A percentile compares a stretch with the other conserved stretches of the same genome.
Conservation (phyloP, 2,329 filamentous ascomycete genomes). For the Penicillium janthinellum region DNA sequence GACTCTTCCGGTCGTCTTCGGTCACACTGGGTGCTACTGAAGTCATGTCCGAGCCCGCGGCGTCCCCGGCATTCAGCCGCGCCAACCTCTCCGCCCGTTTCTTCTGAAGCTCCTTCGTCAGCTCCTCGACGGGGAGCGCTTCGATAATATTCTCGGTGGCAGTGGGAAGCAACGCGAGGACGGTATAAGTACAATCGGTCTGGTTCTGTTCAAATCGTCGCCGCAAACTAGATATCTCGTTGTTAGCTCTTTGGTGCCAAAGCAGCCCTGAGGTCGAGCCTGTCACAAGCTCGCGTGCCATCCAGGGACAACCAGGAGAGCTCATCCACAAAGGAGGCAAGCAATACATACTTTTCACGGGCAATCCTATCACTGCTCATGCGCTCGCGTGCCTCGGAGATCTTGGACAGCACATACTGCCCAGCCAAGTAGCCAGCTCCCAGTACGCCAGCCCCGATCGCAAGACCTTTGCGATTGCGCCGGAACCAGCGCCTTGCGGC, state of each 20-base stretch:
- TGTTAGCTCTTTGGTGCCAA: conserved; percentile 19
- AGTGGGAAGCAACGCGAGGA: conserved; percentile 91
- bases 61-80: conserved; percentile 58
- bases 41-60: conserved; percentile 58
- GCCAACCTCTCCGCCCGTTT: conserved; percentile 77
- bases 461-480: conserved; percentile 87
- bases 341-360: conserved; percentile 79
- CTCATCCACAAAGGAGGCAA: not conserved
- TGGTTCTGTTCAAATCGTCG: conserved; percentile 98
- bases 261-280: not conserved
- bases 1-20: conserved; percentile 80
- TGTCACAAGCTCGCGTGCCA: conserved; percentile 19
- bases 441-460: conserved; percentile 82
- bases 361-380: conserved; percentile 96
- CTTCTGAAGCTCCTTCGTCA: conserved; percentile 90
- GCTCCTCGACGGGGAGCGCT: conserved; percentile 85
- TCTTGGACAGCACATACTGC: conserved; percentile 89
- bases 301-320: not conserved
- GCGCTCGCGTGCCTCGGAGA: conserved; percentile 89
- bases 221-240: conserved; percentile 65
- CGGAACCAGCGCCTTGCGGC: conserved; percentile 87
- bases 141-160: conserved; percentile 86
- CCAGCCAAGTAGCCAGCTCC: conserved; percentile 89
- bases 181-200: conserved; percentile 96
- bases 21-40: conserved; percentile 67